Percentiles rank a stretch among this genome's conserved stretches.
phyloP scores from a whole-genome alignment of 768 basidiomycete species.

The Lentinula sp. region DNA sequence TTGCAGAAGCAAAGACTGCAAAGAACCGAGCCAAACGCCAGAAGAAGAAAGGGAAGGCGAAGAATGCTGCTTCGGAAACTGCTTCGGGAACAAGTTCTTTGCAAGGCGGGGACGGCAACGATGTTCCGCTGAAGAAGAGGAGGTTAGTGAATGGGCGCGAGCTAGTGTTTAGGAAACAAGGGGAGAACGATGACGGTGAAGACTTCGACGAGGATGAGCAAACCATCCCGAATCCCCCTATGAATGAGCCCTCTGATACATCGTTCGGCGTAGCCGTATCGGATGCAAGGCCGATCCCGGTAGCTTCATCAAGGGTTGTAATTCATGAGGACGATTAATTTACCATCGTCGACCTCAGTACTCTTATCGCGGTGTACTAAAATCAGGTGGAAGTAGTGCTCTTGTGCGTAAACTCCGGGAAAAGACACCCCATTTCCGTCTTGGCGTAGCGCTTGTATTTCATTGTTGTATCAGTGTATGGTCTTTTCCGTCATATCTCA shows the following conservation, averaged over 20 bases:
- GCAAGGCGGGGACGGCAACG: constrained; percentile 18
- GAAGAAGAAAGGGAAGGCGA: constrained; percentile 80
- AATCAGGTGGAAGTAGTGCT: background rate
- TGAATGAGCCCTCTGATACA: background rate
- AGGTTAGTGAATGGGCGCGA: constrained; percentile 76
- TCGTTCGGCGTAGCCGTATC: background rate
- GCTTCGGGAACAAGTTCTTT: constrained; percentile 11
- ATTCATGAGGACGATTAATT: constrained; percentile 7
- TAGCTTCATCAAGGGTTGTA: background rate
- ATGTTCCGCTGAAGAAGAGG: constrained; percentile 67
- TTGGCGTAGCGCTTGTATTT: background rate
- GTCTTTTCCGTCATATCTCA: background rate
- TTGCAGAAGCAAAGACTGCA: constrained; percentile 82
- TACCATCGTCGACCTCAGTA: background rate
- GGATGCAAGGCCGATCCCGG: background rate
- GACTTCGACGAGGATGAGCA: background rate
- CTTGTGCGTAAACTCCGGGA: background rate
- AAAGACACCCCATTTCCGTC: background rate
- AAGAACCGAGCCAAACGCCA: constrained; percentile 93
- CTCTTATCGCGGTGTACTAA: background rate
- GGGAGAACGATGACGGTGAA: constrained; percentile 5
- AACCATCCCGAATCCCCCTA: background rate
- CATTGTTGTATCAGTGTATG: background rate
- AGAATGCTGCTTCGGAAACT: constrained; percentile 27
- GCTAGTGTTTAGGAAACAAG: constrained; percentile 22